phyloP scores from a whole-genome alignment of 768 basidiomycete genomes.

The Collybiopsis confluens region DNA sequence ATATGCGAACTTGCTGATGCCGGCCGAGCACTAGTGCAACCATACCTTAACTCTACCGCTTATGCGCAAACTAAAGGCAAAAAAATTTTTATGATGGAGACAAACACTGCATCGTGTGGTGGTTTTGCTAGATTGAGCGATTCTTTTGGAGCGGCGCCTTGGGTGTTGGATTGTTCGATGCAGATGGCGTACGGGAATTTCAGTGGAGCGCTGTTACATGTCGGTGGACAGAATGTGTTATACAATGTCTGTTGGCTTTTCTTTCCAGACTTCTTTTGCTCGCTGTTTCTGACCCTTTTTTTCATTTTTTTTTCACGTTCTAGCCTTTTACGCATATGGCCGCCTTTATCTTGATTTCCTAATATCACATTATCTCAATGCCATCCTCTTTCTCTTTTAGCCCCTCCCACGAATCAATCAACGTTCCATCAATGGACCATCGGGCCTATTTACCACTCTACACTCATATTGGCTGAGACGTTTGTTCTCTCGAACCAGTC shows the following conservation, averaged over 20 bases:
- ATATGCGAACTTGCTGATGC: too few relatives aligned
- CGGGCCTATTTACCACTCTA: slow-evolving; percentile 62
- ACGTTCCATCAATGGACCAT: slow-evolving; percentile 50
- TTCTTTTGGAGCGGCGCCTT: slow-evolving; percentile 58
- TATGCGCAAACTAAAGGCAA: slow-evolving; percentile 35
- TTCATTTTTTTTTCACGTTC: slow-evolving; percentile 42
- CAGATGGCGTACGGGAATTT: slow-evolving; percentile 55
- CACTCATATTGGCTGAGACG: slow-evolving; percentile 65
- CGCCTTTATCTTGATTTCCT: slow-evolving; percentile 10
- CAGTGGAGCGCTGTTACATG: slow-evolving; percentile 47
- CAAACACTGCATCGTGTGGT: slow-evolving; percentile 67
- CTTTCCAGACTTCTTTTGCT: background rate
- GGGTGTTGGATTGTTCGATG: slow-evolving; percentile 59
- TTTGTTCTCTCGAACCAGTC: slow-evolving; percentile 63
- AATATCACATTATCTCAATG: background rate
- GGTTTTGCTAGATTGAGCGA: slow-evolving; percentile 63
- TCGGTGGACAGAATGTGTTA: slow-evolving; percentile 60
- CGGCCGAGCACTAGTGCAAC: slow-evolving; percentile 40
- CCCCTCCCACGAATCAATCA: slow-evolving; percentile 40
- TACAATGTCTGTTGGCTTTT: slow-evolving; percentile 51
- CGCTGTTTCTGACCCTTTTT: slow-evolving; percentile 14
- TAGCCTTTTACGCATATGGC: slow-evolving; percentile 59
- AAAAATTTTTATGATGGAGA: slow-evolving; percentile 64
- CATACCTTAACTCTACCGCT: slow-evolving; percentile 46
- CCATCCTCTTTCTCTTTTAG: slow-evolving; percentile 12